phyloP scores from a whole-genome alignment of 176 grass and related monocot species.

The Oryza nivara region DNA sequence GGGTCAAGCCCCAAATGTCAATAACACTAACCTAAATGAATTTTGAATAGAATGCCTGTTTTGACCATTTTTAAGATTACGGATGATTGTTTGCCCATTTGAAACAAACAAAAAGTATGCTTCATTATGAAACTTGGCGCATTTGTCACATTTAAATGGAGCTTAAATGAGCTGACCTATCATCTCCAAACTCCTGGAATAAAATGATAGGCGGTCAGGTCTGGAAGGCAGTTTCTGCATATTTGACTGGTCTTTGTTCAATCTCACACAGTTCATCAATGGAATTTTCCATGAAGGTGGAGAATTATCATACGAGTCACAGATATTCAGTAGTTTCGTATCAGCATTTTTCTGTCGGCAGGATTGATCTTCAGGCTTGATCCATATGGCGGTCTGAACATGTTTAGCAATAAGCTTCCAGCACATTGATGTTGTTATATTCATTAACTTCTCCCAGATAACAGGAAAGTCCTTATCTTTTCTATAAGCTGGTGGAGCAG shows the following conservation, averaged over 20 bases:
- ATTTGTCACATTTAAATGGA: conserved; percentile 25
- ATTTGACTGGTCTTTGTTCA: conserved; percentile 51
- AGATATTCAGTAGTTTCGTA: conserved; percentile 67
- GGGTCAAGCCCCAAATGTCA: background rate
- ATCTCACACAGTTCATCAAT: conserved; percentile 78
- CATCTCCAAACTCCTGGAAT: conserved; percentile 86
- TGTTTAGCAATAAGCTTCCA: conserved; percentile 89
- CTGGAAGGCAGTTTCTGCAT: conserved; percentile 69
- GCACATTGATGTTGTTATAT: conserved; percentile 89
- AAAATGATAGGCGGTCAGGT: conserved; percentile 71
- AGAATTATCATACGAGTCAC: conserved; percentile 54
- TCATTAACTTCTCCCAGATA: conserved; percentile 87
- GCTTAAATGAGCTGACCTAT: conserved; percentile 65
- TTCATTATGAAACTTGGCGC: conserved; percentile 25
- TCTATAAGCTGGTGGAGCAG: conserved; percentile 95
- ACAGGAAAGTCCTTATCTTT: conserved; percentile 88
- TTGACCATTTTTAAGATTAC: background rate
- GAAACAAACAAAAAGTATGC: background rate
- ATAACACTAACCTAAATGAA: background rate
- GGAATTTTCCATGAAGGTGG: conserved; percentile 73
- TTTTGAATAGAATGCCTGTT: background rate
- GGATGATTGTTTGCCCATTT: background rate
- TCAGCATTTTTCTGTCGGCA: conserved; percentile 73
- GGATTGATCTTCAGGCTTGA: conserved; percentile 75
- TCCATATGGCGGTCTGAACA: conserved; percentile 96